These are phyloP conservation scores for Amniculicola lignicola DNA, from an alignment of 495 filamentous ascomycete species.

Conservation along the genomic window DNA sequence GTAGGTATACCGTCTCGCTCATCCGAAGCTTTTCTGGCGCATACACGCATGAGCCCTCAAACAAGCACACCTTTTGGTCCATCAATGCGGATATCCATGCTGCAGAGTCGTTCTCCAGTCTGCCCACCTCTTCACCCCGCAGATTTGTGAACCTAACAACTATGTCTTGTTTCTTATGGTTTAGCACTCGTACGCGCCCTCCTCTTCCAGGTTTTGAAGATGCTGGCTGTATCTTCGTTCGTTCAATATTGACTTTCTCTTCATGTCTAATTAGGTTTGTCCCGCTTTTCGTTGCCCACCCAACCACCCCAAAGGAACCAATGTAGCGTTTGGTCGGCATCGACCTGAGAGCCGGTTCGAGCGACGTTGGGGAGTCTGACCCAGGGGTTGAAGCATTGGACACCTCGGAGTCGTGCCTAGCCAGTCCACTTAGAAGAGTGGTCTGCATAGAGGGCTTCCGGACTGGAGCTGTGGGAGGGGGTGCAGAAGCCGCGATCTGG, in stretches of 20 bases:
- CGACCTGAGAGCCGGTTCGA: constrained; percentile 5
- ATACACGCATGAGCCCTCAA: constrained; percentile 88
- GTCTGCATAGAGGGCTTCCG: constrained; percentile 11
- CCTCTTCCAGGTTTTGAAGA: constrained; percentile 40
- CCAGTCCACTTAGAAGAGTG: constrained; percentile 5
- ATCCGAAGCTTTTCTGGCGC: constrained; percentile 78
- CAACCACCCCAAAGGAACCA: constrained; percentile 86
- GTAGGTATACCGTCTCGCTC: constrained; percentile 89
- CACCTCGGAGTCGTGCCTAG: constrained; percentile 8
- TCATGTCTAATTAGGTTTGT: constrained; percentile 67
- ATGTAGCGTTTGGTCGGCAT: constrained; percentile 72
- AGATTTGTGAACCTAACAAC: constrained; percentile 90
- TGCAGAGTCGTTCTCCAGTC: constrained; percentile 86
- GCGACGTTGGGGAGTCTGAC: constrained; percentile 10
- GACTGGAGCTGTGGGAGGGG: neutral
- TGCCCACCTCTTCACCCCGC: constrained; percentile 76
- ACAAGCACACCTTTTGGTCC: constrained; percentile 84
- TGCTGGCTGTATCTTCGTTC: constrained; percentile 65
- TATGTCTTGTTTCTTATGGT: constrained; percentile 61
- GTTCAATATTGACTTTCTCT: constrained; percentile 79
- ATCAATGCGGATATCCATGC: constrained; percentile 90
- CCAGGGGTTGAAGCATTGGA: constrained; percentile 13
- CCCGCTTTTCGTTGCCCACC: constrained; percentile 90
- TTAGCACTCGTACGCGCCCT: constrained; percentile 49
- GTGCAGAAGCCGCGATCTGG: constrained; percentile 48